A percentile compares a stretch with the other conserved stretches of the same genome.
Evolutionary conservation across 2,329 filamentous ascomycete species (phyloP).

Genomic region (Xylaria sp.): DNA sequence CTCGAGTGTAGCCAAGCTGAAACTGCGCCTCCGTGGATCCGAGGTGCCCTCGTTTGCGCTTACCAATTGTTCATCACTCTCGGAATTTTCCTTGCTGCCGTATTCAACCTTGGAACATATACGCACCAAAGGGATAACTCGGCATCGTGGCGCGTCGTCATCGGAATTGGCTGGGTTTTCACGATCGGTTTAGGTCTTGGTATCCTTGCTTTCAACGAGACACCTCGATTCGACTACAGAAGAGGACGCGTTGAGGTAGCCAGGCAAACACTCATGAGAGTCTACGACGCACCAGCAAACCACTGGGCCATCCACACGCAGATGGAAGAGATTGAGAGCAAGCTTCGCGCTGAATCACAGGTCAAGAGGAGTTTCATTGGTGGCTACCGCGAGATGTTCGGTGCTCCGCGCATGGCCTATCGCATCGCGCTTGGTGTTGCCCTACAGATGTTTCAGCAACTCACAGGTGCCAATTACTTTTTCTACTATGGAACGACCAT

Average conservation of each 20-base stretch:
- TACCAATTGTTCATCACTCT: conserved; percentile 80
- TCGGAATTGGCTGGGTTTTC: conserved; percentile 64
- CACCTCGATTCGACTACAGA: conserved; percentile 64
- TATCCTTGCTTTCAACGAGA: conserved; percentile 64
- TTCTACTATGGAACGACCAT: conserved; percentile 72
- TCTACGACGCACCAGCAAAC: conserved; percentile 55
- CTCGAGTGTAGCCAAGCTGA: conserved; percentile 64
- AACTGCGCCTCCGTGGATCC: conserved; percentile 73
- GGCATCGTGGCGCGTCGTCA: conserved; percentile 70
- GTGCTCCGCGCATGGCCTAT: conserved; percentile 71
- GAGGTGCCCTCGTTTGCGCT: conserved; percentile 71
- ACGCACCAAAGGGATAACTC: conserved; percentile 56
- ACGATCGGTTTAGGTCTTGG: conserved; percentile 60
- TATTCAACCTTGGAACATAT: conserved; percentile 72
- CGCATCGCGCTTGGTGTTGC: conserved; percentile 69
- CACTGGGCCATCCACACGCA: conserved; percentile 41
- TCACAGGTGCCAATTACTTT: conserved; percentile 75
- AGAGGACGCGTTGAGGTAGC: conserved; percentile 59
- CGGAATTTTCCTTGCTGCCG: conserved; percentile 70
- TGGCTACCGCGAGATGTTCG: conserved; percentile 67
- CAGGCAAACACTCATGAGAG: conserved; percentile 58
- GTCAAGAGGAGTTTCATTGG: conserved; percentile 27
- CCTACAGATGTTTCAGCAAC: conserved; percentile 74
- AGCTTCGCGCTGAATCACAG: conserved; percentile 61
- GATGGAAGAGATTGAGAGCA: conserved; percentile 61